Percentiles rank a stretch among this genome's conserved stretches.
Evolutionary conservation across 352 stramenopile genomes (phyloP).

Genomic region (Aphanomyces cochlioides): DNA sequence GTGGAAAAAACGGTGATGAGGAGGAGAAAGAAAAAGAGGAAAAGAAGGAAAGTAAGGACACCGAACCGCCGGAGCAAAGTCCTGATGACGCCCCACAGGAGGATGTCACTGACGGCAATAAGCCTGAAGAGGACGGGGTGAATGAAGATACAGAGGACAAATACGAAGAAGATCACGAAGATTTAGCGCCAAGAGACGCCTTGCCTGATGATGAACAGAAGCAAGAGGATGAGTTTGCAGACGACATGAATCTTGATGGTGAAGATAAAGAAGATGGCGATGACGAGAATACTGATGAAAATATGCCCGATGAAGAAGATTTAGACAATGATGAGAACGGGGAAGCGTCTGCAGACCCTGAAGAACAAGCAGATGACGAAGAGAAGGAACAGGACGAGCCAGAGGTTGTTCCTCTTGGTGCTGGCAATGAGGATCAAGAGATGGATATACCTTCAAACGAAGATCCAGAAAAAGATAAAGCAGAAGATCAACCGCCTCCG

Average conservation of each 20-base stretch:
- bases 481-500: conserved; percentile 46
- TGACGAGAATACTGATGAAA: conserved; percentile 32
- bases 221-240: conserved; percentile 74
- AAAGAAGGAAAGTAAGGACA: conserved; percentile 23
- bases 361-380: conserved; percentile 35
- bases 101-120: conserved; percentile 40
- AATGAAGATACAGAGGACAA: conserved; percentile 90
- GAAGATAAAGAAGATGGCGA: conserved; percentile 44
- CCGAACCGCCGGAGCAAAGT: conserved; percentile 38
- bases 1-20: conserved; percentile 72
- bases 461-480: conserved; percentile 46
- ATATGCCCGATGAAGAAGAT: conserved; percentile 44
- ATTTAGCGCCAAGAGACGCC: conserved; percentile 53
- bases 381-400: conserved; percentile 36
- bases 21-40: conserved; percentile 39
- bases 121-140: conserved; percentile 61
- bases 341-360: conserved; percentile 42
- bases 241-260: conserved; percentile 87
- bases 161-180: conserved; percentile 69
- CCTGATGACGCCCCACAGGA: conserved; percentile 33
- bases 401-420: conserved; percentile 30
- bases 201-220: conserved; percentile 57
- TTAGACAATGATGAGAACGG: conserved; percentile 42
- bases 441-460: conserved; percentile 56
- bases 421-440: conserved; percentile 46